A percentile compares a stretch with the other conserved stretches of the same genome.
phyloP scores from a whole-genome alignment of 176 grass and related monocot species.

The Puccinellia tenuiflora region DNA sequence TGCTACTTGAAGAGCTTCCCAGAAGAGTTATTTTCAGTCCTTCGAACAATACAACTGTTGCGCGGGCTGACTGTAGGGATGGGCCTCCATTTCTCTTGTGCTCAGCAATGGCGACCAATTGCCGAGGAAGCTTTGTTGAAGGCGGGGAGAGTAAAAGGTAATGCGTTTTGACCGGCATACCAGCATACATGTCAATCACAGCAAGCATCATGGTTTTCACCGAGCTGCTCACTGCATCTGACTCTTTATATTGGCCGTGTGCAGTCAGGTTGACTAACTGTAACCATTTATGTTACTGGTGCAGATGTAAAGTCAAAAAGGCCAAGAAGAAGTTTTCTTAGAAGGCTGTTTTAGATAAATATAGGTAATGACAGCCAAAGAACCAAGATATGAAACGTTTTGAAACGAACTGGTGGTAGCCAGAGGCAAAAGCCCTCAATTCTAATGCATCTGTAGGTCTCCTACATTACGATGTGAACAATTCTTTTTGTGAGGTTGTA shows the following conservation, averaged over 20 bases:
- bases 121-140: constrained; percentile 78
- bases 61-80: constrained; percentile 83
- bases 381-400: background rate
- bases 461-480: background rate
- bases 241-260: background rate
- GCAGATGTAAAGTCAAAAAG: constrained; percentile 32
- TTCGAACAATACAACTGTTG: constrained; percentile 87
- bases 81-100: constrained; percentile 77
- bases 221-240: background rate
- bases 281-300: background rate
- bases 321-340: constrained; percentile 27
- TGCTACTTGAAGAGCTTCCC: constrained; percentile 65
- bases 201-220: background rate
- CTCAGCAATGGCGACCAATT: constrained; percentile 81
- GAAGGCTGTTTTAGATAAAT: constrained; percentile 35
- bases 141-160: constrained; percentile 73
- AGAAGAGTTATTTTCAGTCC: constrained; percentile 77
- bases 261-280: constrained; percentile 10
- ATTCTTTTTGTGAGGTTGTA: background rate
- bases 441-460: background rate
- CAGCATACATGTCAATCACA: background rate
- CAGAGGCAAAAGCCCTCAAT: background rate
- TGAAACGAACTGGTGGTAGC: background rate
- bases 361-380: background rate
- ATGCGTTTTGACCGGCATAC: background rate